phyloP scores from a whole-genome alignment of 345 rosid genomes.

The Arabis hirsuta region DNA sequence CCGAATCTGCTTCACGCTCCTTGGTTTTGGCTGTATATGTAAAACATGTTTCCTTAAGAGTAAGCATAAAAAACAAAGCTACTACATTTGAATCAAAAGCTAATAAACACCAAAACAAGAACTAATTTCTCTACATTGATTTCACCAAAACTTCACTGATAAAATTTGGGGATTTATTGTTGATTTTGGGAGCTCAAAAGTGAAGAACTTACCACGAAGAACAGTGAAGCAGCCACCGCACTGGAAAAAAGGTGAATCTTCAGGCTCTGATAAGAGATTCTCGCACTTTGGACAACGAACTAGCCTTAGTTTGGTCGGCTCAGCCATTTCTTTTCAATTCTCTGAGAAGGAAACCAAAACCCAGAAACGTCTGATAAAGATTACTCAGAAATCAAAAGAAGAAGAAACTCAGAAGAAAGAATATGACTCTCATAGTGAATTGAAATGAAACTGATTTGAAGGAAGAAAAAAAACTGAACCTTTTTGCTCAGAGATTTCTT shows the following conservation, averaged over 20 bases:
- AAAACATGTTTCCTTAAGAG: constrained; percentile 24
- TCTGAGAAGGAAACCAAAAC: background rate
- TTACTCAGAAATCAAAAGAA: constrained; percentile 5
- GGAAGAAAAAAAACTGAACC: constrained; percentile 13
- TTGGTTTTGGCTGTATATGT: constrained; percentile 63
- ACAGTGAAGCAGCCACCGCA: constrained; percentile 98
- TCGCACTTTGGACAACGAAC: constrained; percentile 95
- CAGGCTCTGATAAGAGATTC: constrained; percentile 85
- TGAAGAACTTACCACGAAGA: constrained; percentile 64
- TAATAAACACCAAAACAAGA: background rate
- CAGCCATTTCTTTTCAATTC: constrained; percentile 52
- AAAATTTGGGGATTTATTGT: background rate
- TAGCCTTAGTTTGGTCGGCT: constrained; percentile 66
- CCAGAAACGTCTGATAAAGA: constrained; percentile 1
- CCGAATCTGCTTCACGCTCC: constrained; percentile 46
- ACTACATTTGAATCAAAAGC: background rate
- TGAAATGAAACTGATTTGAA: background rate
- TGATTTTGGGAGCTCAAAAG: background rate
- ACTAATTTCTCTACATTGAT: background rate
- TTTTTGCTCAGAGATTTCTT: constrained; percentile 28
- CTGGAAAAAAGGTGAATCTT: constrained; percentile 75
- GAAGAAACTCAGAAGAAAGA: background rate
- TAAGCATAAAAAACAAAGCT: background rate
- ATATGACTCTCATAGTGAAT: background rate
- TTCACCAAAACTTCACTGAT: background rate